Percentiles rank a stretch among this genome's conserved stretches.
Conservation (phyloP, 305 asterid species). For the Fraxinus floribunda region DNA sequence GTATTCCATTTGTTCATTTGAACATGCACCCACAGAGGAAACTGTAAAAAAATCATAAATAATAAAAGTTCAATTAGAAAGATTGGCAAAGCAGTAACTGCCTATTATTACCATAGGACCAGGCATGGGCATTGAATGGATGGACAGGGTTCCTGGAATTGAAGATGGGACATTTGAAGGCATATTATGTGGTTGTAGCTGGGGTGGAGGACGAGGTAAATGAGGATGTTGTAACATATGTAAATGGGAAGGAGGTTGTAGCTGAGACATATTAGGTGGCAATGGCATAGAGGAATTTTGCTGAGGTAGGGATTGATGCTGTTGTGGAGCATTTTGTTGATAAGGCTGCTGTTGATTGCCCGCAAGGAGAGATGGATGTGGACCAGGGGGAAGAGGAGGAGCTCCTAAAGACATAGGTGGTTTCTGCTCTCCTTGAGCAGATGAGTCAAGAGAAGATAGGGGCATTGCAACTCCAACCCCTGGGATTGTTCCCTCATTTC, state of each 20-base stretch:
- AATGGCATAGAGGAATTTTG: conserved; percentile 57
- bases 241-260: conserved; percentile 75
- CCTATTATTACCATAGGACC: conserved; percentile 65
- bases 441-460: conserved; percentile 67
- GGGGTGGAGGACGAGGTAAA: conserved; percentile 80
- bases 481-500: conserved; percentile 96
- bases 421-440: conserved; percentile 80
- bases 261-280: conserved; percentile 67
- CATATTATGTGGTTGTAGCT: conserved; percentile 60
- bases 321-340: conserved; percentile 72
- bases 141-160: conserved; percentile 62
- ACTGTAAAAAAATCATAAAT: neutral
- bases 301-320: conserved; percentile 62
- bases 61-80: neutral
- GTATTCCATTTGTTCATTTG: neutral
- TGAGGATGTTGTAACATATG: conserved; percentile 78
- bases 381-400: conserved; percentile 98
- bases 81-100: neutral
- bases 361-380: conserved; percentile 84
- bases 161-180: conserved; percentile 57
- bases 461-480: conserved; percentile 99
- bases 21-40: neutral
- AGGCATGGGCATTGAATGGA: conserved; percentile 52
- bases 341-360: conserved; percentile 80
- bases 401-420: conserved; percentile 62